phyloP scores from a whole-genome alignment of 2,329 filamentous ascomycete genomes.

The Aspergillus aculeatinus region DNA sequence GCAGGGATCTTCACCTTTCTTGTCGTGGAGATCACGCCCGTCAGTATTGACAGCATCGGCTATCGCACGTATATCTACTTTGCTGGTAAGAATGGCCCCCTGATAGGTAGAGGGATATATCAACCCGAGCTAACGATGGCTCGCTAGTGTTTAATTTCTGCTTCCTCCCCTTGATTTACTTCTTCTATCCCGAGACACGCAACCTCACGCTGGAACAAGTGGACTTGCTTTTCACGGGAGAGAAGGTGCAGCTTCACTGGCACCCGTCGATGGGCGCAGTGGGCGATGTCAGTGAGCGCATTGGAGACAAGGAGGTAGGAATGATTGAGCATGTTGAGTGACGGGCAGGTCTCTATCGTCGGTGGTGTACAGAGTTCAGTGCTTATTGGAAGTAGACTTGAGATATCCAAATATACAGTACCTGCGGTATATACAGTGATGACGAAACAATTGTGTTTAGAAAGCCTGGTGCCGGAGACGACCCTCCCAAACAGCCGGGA shows the following conservation, averaged over 20 bases:
- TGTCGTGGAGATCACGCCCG: constrained; percentile 47
- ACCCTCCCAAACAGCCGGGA: too few species aligned
- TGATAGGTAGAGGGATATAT: not conserved
- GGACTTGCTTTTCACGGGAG: constrained; percentile 37
- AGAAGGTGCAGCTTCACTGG: constrained; percentile 32
- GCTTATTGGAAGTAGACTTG: too few species aligned
- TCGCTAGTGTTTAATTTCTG: constrained; percentile 44
- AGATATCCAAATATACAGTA: too few species aligned
- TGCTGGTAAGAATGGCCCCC: constrained; percentile 23
- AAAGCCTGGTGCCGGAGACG: not conserved
- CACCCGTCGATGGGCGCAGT: constrained; percentile 28
- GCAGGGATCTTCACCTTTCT: constrained; percentile 49
- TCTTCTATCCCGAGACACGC: constrained; percentile 38
- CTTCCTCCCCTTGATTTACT: constrained; percentile 52
- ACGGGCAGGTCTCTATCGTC: not conserved
- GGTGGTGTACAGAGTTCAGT: too few species aligned
- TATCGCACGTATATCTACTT: constrained; percentile 49
- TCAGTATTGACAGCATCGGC: constrained; percentile 41
- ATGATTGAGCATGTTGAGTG: constrained; percentile 26
- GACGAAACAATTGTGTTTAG: too few species aligned
- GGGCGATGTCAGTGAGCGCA: constrained; percentile 21
- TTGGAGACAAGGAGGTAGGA: constrained; percentile 19
- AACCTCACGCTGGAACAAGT: constrained; percentile 36
- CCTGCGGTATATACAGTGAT: too few species aligned
- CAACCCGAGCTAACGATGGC: not conserved